These are phyloP conservation scores for Pythium rhizo-oryzae DNA, from an alignment of 352 stramenopile genomes.

Conservation along the genomic window DNA sequence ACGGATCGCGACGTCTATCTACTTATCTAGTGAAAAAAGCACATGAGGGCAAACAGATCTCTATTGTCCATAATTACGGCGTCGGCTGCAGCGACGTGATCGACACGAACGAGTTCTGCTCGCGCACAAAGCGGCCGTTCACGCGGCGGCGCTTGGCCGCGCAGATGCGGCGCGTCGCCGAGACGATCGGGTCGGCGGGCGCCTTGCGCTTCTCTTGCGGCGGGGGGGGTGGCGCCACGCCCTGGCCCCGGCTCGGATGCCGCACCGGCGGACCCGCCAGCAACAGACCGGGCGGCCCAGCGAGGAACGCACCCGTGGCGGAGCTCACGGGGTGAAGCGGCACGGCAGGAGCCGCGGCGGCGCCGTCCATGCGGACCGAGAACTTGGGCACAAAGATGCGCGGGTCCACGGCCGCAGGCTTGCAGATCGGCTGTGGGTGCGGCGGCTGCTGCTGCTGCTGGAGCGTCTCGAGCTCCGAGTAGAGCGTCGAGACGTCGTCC, in stretches of 20 bases:
- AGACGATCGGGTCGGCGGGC: slow-evolving; percentile 36
- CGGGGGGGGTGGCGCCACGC: slow-evolving; percentile 3
- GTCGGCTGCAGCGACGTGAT: slow-evolving; percentile 59
- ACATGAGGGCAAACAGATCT: background rate
- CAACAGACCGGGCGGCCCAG: slow-evolving; percentile 34
- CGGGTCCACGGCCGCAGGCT: slow-evolving; percentile 20
- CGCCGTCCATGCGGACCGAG: slow-evolving; percentile 50
- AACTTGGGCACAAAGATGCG: slow-evolving; percentile 60
- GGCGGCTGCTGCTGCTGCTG: slow-evolving; percentile 21
- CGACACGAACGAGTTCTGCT: slow-evolving; percentile 60
- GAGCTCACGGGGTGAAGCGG: slow-evolving; percentile 3
- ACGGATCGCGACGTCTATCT: background rate
- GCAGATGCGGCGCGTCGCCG: slow-evolving; percentile 54
- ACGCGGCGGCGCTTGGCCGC: slow-evolving; percentile 66
- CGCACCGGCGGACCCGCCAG: slow-evolving; percentile 24
- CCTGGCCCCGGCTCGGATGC: background rate
- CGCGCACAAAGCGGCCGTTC: slow-evolving; percentile 61
- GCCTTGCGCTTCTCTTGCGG: slow-evolving; percentile 42
- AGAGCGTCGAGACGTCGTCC: slow-evolving; percentile 48
- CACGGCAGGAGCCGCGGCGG: background rate
- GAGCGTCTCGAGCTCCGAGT: slow-evolving; percentile 43
- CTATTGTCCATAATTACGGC: background rate
- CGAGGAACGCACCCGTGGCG: slow-evolving; percentile 27
- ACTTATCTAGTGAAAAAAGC: background rate
- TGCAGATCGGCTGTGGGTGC: no score